A percentile compares a stretch with the other conserved stretches of the same genome.
phyloP scores from a whole-genome alignment of 176 grass and related monocot genomes.

The Aechmea fasciata region DNA sequence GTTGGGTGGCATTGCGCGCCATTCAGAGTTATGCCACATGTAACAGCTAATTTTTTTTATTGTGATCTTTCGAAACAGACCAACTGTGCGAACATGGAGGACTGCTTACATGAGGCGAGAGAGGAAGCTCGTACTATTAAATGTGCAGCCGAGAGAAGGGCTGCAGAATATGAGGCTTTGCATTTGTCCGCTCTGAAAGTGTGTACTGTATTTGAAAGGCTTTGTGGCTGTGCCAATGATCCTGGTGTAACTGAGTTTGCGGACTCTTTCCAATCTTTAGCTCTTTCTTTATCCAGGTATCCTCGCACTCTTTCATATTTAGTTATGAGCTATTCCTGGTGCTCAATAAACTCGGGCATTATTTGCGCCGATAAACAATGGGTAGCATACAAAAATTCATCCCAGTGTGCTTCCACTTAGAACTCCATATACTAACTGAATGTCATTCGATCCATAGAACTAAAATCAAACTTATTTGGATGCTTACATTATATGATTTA shows the following conservation, averaged over 20 bases:
- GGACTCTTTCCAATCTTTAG: slow-evolving; percentile 71
- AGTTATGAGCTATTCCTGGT: not conserved
- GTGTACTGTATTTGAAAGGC: slow-evolving; percentile 76
- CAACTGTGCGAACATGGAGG: slow-evolving; percentile 92
- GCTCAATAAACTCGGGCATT: not conserved
- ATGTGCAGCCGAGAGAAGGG: slow-evolving; percentile 97
- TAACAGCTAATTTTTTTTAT: not conserved
- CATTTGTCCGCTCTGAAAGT: slow-evolving; percentile 68
- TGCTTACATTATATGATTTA: not conserved
- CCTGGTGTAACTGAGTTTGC: slow-evolving; percentile 46
- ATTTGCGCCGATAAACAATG: not conserved
- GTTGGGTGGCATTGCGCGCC: not conserved
- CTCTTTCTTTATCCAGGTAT: slow-evolving; percentile 79
- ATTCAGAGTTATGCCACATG: slow-evolving; percentile 9
- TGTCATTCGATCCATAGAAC: no score
- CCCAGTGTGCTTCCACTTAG: not conserved
- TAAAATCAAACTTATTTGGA: not conserved
- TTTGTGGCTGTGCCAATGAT: slow-evolving; percentile 55
- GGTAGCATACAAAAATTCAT: not conserved
- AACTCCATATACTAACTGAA: not conserved
- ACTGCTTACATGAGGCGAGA: slow-evolving; percentile 86
- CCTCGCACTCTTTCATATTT: not conserved
- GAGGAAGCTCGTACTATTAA: slow-evolving; percentile 85
- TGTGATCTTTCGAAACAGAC: slow-evolving; percentile 37
- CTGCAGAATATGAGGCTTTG: slow-evolving; percentile 73